Evolutionary conservation across 2,329 filamentous ascomycete genomes (phyloP), one percentile per base, ranked within the genome.

Genomic region (Coleophoma eucalyptorum): DNA sequence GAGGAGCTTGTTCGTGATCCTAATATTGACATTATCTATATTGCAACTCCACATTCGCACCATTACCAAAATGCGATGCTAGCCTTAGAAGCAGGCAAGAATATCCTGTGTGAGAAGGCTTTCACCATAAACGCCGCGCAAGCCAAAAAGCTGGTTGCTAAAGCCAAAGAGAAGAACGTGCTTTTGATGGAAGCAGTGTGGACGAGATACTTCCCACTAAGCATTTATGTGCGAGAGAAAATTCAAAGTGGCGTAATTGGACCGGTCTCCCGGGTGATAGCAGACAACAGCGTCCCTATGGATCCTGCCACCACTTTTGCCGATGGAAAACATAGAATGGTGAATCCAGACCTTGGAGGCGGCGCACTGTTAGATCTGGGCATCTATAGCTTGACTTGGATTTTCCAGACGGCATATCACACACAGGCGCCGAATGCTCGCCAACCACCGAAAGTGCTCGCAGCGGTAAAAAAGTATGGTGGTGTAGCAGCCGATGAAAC

Each of bases 381-480:
- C 12, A 84, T 89, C 61, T 89, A 89, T 65, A 75, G 80, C 38
- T 65, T 89, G 49, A 88, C 84, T 13, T 89, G 85, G 85, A 77
- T 86, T 38, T 87, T 86, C 71, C 83, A 87, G 65, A 83, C 79
- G 20, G 72, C 89, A n/a, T 89, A 88, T 66, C 80, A 83, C 60
- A 83, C 81, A 2, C 79, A 86, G 48, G 26, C 3, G 26, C 26
- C 26, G 6, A 8, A 8, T 5, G 6, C 10, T 26, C 26, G 26
- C 6, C 26, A 26, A 8, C 26, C 26, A 8, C 26, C 26, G 26
- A 8, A 26, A 26, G 26, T 26, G 10, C 26, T 26, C 26, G 26
- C 26, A 5, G 26, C 26, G 6, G 26, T 35, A 72, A 72, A 71
- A 35, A 79, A 80, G 55, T 79, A 79, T 59, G 5, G 15, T 12